Evolutionary conservation across 2,329 filamentous ascomycete genomes (phyloP).

Genomic region (Colletotrichum chlorophyti): DNA sequence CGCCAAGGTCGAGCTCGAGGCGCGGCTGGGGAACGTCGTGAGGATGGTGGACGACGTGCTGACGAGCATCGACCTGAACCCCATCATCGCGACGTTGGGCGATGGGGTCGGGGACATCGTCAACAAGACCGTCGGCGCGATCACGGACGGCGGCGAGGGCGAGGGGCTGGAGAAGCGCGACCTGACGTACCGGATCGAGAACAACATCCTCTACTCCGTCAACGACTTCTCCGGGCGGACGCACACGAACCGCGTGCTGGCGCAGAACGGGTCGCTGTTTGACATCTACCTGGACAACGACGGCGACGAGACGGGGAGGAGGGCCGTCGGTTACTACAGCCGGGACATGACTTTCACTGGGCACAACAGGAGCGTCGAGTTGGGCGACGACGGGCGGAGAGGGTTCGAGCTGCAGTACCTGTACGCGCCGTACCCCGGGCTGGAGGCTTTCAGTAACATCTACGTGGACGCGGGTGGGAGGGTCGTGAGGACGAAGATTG

Average conservation of each 20-base stretch:
- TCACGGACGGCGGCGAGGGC: conserved; percentile 26
- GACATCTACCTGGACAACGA: conserved; percentile 62
- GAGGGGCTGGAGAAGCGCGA: conserved; percentile 32
- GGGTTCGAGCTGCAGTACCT: conserved; percentile 60
- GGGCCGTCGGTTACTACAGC: conserved; percentile 55
- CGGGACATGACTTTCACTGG: conserved; percentile 62
- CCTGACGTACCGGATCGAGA: conserved; percentile 52
- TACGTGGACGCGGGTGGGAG: conserved; percentile 53
- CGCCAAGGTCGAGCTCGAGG: conserved; percentile 65
- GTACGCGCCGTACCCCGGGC: conserved; percentile 57
- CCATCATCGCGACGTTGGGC: conserved; percentile 62
- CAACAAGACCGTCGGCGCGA: conserved; percentile 36
- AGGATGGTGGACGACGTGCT: conserved; percentile 65
- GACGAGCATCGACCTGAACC: conserved; percentile 65
- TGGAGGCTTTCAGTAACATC: conserved; percentile 53
- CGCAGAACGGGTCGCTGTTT: conserved; percentile 60
- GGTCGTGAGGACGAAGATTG: conserved; percentile 57
- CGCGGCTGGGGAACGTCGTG: conserved; percentile 65
- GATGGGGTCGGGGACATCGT: conserved; percentile 55
- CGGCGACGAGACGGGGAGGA: conserved; percentile 50
- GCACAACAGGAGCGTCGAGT: conserved; percentile 52
- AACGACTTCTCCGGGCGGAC: conserved; percentile 64
- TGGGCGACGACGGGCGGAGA: conserved; percentile 50
- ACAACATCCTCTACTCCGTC: conserved; percentile 66
- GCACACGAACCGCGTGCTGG: conserved; percentile 63